Evolutionary conservation across 371 early-diverging fungal species (phyloP).

Genomic region (Rhizomucor pusillus): DNA sequence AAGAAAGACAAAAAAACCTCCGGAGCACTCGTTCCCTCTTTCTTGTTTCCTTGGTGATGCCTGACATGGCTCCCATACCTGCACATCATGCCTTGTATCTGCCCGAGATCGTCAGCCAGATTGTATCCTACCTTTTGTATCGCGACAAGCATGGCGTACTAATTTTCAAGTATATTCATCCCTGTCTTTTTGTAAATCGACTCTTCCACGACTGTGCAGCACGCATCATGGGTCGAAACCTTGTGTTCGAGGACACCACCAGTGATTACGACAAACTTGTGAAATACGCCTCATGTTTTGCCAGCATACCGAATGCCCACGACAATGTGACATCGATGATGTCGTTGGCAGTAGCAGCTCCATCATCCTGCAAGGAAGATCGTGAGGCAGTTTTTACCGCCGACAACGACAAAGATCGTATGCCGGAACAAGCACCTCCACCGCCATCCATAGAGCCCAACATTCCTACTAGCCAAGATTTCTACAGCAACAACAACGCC

Average conservation of each 20-base stretch:
- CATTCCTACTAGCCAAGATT: background rate
- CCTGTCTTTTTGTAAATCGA: conserved; percentile 13
- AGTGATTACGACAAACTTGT: conserved; percentile 10
- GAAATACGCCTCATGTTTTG: conserved; percentile 9
- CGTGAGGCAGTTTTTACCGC: background rate
- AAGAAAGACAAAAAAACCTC: too few relatives aligned
- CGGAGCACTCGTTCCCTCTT: too few relatives aligned
- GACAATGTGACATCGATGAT: too few relatives aligned
- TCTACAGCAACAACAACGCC: conserved; percentile 1
- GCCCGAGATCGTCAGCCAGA: too few relatives aligned
- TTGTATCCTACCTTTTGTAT: too few relatives aligned
- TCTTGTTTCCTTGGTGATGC: too few relatives aligned
- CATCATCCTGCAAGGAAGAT: background rate
- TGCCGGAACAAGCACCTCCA: background rate
- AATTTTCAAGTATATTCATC: too few relatives aligned
- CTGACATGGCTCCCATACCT: too few relatives aligned
- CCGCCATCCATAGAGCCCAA: background rate
- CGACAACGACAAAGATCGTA: background rate
- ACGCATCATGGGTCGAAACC: conserved; percentile 31
- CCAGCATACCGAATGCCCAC: background rate
- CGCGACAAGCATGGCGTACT: too few relatives aligned
- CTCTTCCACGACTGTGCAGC: conserved; percentile 40
- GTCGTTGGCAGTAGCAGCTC: background rate
- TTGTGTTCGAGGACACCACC: conserved; percentile 31
- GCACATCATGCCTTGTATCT: too few relatives aligned